Percentiles rank a stretch among this genome's conserved stretches.
Conservation (phyloP, 164 flowering plant species). For the Umbilicus rupestris region DNA sequence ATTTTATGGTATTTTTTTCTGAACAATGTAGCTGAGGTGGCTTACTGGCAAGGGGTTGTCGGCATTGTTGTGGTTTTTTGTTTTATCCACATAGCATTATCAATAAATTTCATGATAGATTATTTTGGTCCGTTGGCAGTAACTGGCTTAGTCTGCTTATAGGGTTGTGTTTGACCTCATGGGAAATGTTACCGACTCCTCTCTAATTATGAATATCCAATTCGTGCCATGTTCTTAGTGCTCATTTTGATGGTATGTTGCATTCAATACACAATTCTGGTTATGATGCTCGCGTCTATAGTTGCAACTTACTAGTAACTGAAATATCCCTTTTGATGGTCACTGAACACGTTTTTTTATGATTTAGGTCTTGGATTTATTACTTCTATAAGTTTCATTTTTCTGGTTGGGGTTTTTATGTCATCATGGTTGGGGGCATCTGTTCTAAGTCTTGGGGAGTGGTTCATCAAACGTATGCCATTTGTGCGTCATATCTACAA, state of each 20-base stretch:
- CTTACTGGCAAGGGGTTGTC: not conserved
- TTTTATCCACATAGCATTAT: not conserved
- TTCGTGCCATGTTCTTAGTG: not conserved
- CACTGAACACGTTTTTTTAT: not conserved
- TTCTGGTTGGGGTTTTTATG: constrained; percentile 32
- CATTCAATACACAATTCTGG: not conserved
- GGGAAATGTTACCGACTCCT: not conserved
- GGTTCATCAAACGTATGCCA: constrained; percentile 38
- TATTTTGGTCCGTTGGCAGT: not conserved
- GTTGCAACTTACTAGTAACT: no score
- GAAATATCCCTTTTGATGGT: not conserved
- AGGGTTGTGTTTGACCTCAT: not conserved
- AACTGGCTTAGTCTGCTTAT: not conserved
- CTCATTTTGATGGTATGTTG: not conserved
- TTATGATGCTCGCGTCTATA: not conserved
- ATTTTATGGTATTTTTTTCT: not conserved
- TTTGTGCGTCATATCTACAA: constrained; percentile 31
- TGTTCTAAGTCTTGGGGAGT: constrained; percentile 31
- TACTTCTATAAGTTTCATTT: constrained; percentile 34
- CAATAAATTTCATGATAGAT: not conserved
- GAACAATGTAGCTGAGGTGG: not conserved
- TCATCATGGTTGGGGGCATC: constrained; percentile 42
- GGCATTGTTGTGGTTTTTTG: not conserved
- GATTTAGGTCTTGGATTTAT: constrained; percentile 32
- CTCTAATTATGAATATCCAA: not conserved